Evolutionary conservation across 768 basidiomycete species (phyloP), one percentile per base, ranked within the genome.

Genomic region (Fomitopsis serialis): DNA sequence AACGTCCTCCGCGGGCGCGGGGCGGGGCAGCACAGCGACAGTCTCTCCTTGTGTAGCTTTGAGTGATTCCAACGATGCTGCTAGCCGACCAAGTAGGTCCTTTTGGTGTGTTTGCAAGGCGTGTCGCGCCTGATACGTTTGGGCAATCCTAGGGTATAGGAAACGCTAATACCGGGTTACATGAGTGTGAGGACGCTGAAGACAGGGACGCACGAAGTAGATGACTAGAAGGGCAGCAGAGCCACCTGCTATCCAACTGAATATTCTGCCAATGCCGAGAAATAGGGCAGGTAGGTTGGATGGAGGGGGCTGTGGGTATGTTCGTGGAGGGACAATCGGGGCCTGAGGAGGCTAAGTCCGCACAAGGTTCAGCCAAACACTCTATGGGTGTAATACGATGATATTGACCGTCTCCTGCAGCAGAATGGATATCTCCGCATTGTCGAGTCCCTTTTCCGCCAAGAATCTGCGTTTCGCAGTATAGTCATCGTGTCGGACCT

Each of bases 301-400:
- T 2, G 87, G 87, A 4, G 82, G 79, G 11, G 74, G 78, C 55
- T 78, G 79, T 3, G 88, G 88, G 60, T 91, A 91, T 45, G 84
- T 82, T 58, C 86, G 78, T 0, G 88, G 86, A 19, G 88, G 88
- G 34, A 91, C 67, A 5, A 66, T 53, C 9, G 84, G 87, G 11
- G 66, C 61, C 62, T 71, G 62, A 15, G 53, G 53, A 15, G 65
- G 66, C 61, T 65, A 17, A 11, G 34, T 21, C 48, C 25, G 25
- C 21, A 15, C 19, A 24, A 15, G 8, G 6, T 17, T 42, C 22
- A 42, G 42, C 13, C 19, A 21, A 3, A 24, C 4, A 21, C 23
- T 11, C 44, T 3, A 45, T 15, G 9, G 21, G 12, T 15, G 25
- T 19, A 15, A 24, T 5, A 12, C 24, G 24, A 29, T 17, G 25